Conservation (phyloP, 768 basidiomycete genomes). For the Lactarius quietus region DNA sequence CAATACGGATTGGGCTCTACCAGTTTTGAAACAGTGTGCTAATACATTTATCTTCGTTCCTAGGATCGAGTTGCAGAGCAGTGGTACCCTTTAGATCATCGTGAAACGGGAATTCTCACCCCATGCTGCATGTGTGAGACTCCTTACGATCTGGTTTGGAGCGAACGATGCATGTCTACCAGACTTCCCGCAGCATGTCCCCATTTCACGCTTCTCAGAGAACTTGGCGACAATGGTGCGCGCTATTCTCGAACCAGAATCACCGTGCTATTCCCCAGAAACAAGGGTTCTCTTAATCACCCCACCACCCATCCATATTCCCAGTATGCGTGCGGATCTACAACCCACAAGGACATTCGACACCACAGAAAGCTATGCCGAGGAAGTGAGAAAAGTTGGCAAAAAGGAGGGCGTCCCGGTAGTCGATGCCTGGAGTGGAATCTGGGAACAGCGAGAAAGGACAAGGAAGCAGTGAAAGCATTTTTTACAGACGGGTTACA, state of each 20-base stretch:
- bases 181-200: conserved; percentile 71
- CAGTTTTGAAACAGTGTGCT: conserved; percentile 68
- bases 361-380: conserved; percentile 63
- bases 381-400: conserved; percentile 63
- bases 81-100: conserved; percentile 44
- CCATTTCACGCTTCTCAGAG: conserved; percentile 55
- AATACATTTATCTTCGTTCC: background rate
- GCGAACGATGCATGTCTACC: conserved; percentile 79
- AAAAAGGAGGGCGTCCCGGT: conserved; percentile 51
- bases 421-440: conserved; percentile 67
- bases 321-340: conserved; percentile 52
- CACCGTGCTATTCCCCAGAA: conserved; percentile 60
- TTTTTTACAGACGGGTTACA: conserved; percentile 79
- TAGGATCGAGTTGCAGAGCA: background rate
- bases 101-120: conserved; percentile 47
- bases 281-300: conserved; percentile 80
- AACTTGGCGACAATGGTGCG: conserved; percentile 65
- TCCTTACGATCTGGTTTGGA: conserved; percentile 89
- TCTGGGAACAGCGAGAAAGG: conserved; percentile 72
- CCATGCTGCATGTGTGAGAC: conserved; percentile 54
- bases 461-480: conserved; percentile 47
- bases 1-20: conserved; percentile 82
- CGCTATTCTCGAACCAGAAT: conserved; percentile 58
- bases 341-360: conserved; percentile 59
- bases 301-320: conserved; percentile 76